A percentile compares a stretch with the other conserved stretches of the same genome.
phyloP scores from a whole-genome alignment of 2,329 filamentous ascomycete species.

The Ceratocystis variospora region DNA sequence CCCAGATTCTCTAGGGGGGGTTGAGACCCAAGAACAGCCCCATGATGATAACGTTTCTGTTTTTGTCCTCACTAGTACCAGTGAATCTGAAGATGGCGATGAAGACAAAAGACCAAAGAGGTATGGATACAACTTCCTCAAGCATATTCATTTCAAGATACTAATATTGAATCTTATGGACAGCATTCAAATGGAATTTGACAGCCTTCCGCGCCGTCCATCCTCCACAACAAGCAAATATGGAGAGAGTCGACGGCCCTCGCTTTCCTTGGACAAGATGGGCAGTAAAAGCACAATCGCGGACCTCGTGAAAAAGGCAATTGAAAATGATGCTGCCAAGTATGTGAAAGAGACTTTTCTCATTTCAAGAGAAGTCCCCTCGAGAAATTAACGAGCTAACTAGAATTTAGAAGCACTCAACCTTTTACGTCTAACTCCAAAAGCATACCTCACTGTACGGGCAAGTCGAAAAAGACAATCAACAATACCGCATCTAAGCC shows the following conservation, averaged over 20 bases:
- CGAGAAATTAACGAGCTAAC: background rate
- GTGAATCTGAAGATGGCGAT: background rate
- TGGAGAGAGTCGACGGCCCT: background rate
- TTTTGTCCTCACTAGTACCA: conserved; percentile 4
- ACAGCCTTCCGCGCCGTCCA: background rate
- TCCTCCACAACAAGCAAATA: background rate
- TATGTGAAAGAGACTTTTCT: background rate
- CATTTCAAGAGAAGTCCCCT: too few species aligned
- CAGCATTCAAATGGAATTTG: background rate
- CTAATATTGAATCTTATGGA: background rate
- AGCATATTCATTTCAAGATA: too few species aligned
- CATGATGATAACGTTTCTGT: conserved; percentile 1
- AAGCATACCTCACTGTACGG: background rate
- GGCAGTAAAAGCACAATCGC: background rate
- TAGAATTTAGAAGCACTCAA: background rate
- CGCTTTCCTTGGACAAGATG: background rate
- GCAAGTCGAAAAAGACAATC: background rate
- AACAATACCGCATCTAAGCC: background rate
- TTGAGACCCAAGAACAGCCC: background rate
- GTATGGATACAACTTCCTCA: background rate
- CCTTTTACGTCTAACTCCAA: background rate
- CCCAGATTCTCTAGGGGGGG: background rate
- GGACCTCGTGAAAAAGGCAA: background rate
- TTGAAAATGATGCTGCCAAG: background rate
- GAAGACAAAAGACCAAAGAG: background rate